Evolutionary conservation across 2,329 filamentous ascomycete species (phyloP), one percentile per base, ranked within the genome.

Genomic region (Alternaria arbusti): DNA sequence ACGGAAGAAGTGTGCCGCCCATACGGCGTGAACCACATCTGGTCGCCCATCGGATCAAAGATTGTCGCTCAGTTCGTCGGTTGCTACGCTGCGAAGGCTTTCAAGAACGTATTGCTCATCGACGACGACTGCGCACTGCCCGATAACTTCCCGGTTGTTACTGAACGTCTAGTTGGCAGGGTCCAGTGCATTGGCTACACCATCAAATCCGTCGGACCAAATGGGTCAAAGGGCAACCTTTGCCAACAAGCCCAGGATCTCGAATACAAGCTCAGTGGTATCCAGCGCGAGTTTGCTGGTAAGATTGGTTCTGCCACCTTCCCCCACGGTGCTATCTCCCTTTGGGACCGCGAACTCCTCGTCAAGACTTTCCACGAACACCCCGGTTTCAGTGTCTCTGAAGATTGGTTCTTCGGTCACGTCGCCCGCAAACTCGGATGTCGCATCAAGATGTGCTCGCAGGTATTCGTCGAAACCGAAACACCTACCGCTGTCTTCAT

Each of bases 401-500:
- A 86, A 54, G 84, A 86, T 68, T 86, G 84, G 84, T 86, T 84
- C 73, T 84, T 86, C 43, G 84, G 84, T 1, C 82, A 85, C 69
- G 81, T 82, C 6, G 81, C 82, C 43, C 78, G 84, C 13, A 72
- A 80, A 25, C 73, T 83, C 15, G 83, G 84, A 7, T 82, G 78
- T 6, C 76, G 84, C 1, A 84, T 85, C 61, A 76, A 78, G 28
- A 84, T 86, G 83, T 85, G 83, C 64, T 82, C 82, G 2, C 79
- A 81, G 1, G 80, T 84, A 9, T 85, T 86, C 50, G 84, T 86
- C 17, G 84, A 86, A 65, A 86, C 84, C 0, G 82, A 84, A 63
- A 85, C 84, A 0, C 84, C 84, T 0, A 70, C 78, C 10, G 78
- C 79, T 0, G 71, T 86, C 1, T 84, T 85, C 65, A 77, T 81